Conservation (phyloP, 345 rosid species). For the Eucalyptus virginea region DNA sequence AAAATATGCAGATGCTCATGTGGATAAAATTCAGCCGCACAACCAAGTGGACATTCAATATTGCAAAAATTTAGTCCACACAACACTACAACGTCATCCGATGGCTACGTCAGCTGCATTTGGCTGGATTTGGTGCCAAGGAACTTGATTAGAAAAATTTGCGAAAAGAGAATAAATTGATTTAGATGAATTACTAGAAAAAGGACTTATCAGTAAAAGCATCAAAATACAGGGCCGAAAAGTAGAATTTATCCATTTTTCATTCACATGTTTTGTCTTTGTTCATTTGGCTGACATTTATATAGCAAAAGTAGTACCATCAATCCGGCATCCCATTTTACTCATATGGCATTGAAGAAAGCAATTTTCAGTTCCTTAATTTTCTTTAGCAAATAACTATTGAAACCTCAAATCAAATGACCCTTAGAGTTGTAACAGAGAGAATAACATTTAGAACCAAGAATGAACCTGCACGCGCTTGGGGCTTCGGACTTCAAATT, state of each 20-base stretch:
- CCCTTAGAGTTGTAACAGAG: neutral
- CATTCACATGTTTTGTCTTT: neutral
- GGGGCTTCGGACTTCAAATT: conserved; percentile 84
- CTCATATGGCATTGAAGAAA: neutral
- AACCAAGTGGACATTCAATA: neutral
- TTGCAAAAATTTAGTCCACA: neutral
- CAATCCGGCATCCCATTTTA: neutral
- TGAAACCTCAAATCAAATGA: neutral
- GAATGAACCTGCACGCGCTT: conserved; percentile 68
- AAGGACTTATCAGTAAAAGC: neutral
- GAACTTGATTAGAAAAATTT: neutral
- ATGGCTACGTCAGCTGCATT: neutral
- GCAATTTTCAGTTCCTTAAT: neutral
- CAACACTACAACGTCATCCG: neutral
- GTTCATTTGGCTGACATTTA: neutral
- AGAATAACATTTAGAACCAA: neutral
- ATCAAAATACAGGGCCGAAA: neutral
- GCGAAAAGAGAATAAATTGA: neutral
- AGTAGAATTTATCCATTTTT: neutral
- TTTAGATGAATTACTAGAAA: neutral
- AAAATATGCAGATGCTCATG: neutral
- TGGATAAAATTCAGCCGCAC: neutral
- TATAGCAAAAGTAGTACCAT: neutral
- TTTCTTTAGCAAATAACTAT: neutral
- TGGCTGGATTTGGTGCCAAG: neutral